Conservation (phyloP, 441 rosid species). For the Manihot esculenta region DNA sequence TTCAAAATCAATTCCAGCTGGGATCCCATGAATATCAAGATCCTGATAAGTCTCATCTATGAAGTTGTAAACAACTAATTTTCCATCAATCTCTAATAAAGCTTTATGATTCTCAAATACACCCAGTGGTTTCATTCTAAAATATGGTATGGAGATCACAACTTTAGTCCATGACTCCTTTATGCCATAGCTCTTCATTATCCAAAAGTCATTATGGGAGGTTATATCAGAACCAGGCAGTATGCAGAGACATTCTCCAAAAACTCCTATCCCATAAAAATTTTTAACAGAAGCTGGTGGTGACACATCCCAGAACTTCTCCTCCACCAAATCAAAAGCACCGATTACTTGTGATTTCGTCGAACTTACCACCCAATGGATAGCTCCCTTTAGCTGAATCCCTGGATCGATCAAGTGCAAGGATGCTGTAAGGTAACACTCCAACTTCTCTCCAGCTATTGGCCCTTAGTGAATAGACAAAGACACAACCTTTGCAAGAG, state of each 20-base stretch:
- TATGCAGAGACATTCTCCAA: conserved; percentile 35
- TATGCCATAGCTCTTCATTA: conserved; percentile 38
- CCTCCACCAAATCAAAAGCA: conserved; percentile 38
- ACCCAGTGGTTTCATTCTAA: conserved; percentile 41
- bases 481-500: conserved; percentile 21
- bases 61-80: conserved; percentile 37
- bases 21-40: conserved; percentile 30
- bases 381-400: conserved; percentile 34
- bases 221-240: conserved; percentile 26
- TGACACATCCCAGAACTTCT: conserved; percentile 14
- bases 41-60: conserved; percentile 13
- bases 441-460: conserved; percentile 36
- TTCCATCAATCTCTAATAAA: conserved; percentile 39
- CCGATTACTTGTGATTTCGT: conserved; percentile 13
- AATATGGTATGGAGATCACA: conserved; percentile 27
- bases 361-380: conserved; percentile 42
- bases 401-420: conserved; percentile 35
- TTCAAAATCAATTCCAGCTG: conserved; percentile 35
- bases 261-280: conserved; percentile 32
- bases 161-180: conserved; percentile 41
- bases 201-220: conserved; percentile 40
- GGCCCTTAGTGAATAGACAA: conserved; percentile 40
- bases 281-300: not conserved
- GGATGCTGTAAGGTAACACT: conserved; percentile 22
- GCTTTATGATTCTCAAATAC: conserved; percentile 25